Percentiles rank a stretch among this genome's conserved stretches.
Evolutionary conservation across 192 early-diverging fungal species (phyloP).

Genomic region (Coemansia sp.): DNA sequence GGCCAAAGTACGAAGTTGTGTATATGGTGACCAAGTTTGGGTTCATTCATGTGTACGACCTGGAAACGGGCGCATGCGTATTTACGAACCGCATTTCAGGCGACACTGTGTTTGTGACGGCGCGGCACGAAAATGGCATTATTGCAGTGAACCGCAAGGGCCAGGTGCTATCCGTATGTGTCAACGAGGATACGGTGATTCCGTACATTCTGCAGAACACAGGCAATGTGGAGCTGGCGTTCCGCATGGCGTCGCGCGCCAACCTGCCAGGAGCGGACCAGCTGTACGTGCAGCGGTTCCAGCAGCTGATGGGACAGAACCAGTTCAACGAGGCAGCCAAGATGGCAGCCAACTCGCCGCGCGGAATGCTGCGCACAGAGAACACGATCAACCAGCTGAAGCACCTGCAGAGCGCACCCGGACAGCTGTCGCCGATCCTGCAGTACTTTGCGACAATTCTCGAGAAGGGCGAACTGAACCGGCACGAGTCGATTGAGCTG

Average conservation of each 20-base stretch:
- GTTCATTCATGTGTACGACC: conserved; percentile 95
- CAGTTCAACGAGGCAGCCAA: conserved; percentile 89
- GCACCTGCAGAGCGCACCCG: conserved; percentile 69
- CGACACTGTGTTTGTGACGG: conserved; percentile 98
- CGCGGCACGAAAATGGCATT: conserved; percentile 87
- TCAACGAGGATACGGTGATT: conserved; percentile 88
- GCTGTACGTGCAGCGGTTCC: conserved; percentile 89
- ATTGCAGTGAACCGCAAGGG: conserved; percentile 97
- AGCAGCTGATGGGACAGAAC: conserved; percentile 73
- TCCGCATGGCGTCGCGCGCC: conserved; percentile 84
- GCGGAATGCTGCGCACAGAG: conserved; percentile 92
- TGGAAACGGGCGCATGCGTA: conserved; percentile 91
- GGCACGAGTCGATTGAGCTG: conserved; percentile 91
- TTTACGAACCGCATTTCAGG: conserved; percentile 98
- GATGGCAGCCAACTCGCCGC: conserved; percentile 91
- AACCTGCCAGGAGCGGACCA: conserved; percentile 92
- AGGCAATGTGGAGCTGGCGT: conserved; percentile 85
- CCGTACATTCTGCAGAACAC: conserved; percentile 85
- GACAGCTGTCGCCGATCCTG: conserved; percentile 87
- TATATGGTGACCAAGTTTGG: conserved; percentile 98
- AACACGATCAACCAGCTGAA: conserved; percentile 95
- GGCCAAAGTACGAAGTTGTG: conserved; percentile 90
- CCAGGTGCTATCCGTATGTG: conserved; percentile 88
- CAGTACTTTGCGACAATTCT: conserved; percentile 97
- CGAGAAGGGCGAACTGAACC: conserved; percentile 93